A percentile compares a stretch with the other conserved stretches of the same genome.
Conservation (phyloP, 306 rosid species). For the Prunus persica region Prunus_persica_NCBIv2 NC_034014.1:20380001-20380500, state of each 20-base stretch:
- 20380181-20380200: conserved; percentile 37
- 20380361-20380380: not conserved
- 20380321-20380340: not conserved
- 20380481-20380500: conserved; percentile 18
- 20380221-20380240: conserved; percentile 24
- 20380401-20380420: conserved; percentile 33
- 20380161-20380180: conserved; percentile 25
- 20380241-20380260: conserved; percentile 39
- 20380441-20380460: conserved; percentile 29
- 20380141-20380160: conserved; percentile 17
- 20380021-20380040: not conserved
- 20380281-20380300: no score
- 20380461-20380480: conserved; percentile 21
- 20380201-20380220: conserved; percentile 22
- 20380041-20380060: not conserved
- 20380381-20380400: not conserved
- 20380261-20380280: not conserved
- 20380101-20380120: conserved; percentile 49
- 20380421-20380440: conserved; percentile 33
- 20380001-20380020: conserved; percentile 26
- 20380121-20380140: conserved; percentile 35
- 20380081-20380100: conserved; percentile 24
- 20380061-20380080: not conserved
- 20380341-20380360: not conserved
- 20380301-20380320: no score